Base-by-base conservation (phyloP, 2,329 filamentous ascomycete species). In the Ophiostoma novo-ulmi region DNA sequence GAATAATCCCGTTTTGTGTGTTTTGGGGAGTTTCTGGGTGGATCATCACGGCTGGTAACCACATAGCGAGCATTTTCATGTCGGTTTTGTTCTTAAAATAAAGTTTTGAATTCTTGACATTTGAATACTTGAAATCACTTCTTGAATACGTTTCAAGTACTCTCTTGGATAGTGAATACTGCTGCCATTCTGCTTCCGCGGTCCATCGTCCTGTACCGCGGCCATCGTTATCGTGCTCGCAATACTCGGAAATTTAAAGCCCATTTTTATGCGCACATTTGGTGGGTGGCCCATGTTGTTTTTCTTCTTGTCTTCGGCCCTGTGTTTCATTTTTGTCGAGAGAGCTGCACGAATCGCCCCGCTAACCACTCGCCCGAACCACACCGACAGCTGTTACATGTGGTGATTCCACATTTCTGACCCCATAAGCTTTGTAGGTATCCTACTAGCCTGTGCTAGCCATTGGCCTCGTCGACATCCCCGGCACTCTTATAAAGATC, bases 321-420 rank as follows among this genome's bases (percentile, higher is more conserved):
- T 22, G 48, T 58, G 58, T 63, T 63, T 35, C 58, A 63, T 63
- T 35, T 14, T 8, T 4, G 22, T 58, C 26, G 5, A 35, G 58
- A 35, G 58, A 63, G 58, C 58, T 63, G 58, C 58, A 63, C 36
- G 58, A 35, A 63, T 63, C 58, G 58, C 58, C 58, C 58, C 58
- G 58, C 58, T 35, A 17, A 35, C 14, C 26, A 63, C 58, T 31
- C 14, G n/a, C 7, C 55, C 55, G 55, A 31, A 63, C 14, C 58
- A 36, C 58, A 63, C 58, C 58, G 58, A 35, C 26, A 58, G 58
- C 58, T 63, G 58, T 35, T 26, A 26, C 48, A 55, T 58, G 52
- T 26, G 7, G 52, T 14, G 20, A 35, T 35, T 26, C 58, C 58
- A 63, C 58, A 35, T 35, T 63, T 17, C 11, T 8, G 55, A 5